Base-by-base conservation (phyloP, 1,284 basidiomycete genomes). In the Stereum hirsutum region DNA sequence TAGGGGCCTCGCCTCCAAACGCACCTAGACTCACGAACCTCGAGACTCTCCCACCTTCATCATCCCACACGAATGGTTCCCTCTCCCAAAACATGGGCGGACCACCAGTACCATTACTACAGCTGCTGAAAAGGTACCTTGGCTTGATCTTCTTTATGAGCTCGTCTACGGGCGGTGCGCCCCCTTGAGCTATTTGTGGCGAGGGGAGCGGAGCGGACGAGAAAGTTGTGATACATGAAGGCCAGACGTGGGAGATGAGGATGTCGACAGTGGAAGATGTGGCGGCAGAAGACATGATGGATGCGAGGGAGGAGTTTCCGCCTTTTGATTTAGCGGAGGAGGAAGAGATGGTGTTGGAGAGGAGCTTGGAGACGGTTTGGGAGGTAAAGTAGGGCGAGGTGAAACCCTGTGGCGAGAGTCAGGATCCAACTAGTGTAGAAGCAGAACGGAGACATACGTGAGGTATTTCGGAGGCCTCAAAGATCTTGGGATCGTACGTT, bases 31-130 rank as follows among this genome's bases (percentile, higher is more conserved):
- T 83, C 41, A 96, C 75, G 51, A 90, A 90, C 28, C 91, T 71
- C 27, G 83, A 79, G 34, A 87, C 63, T 46, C 86, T 70, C 50
- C 75, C 79, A 15, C 66, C 64, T 43, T 81, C 78, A 27, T 81
- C 81, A 26, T 78, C 73, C 92, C 92, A 96, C 5, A 75, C 62
- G 57, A 81, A 93, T 2, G 93, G 92, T 51, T 95, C 91, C 42
- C 92, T 69, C 59, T 97, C 93, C 91, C 92, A 96, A 60, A 93
- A 97, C 48, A 69, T 69, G 1, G 80, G 71, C 12, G 71, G 73
- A 25, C 58, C 62, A 28, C 69, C 78, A 42, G 64, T 75, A 37
- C 74, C 73, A n/a, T n/a, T n/a, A n/a, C n/a, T n/a, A n/a, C n/a
- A n/a, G 49, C 73, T 79, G 14, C 80, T 69, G 55, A 92, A 87